A percentile compares a stretch with the other conserved stretches of the same genome.
These are phyloP conservation scores for Alternaria gansuensis DNA, from an alignment of 2,329 filamentous ascomycete species.

Conservation along the genomic window DNA sequence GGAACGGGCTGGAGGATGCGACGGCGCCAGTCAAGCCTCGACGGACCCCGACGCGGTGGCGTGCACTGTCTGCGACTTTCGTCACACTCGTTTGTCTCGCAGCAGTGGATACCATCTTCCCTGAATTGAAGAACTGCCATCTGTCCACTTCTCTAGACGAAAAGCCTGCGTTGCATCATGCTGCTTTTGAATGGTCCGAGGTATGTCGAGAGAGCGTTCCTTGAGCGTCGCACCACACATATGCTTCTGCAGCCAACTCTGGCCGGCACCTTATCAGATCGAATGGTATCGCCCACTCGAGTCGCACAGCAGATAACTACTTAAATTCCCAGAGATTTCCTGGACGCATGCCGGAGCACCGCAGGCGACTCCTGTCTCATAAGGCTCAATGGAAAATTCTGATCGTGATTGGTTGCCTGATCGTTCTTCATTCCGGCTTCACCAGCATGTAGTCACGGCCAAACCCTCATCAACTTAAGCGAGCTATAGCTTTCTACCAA, in stretches of 20 bases:
- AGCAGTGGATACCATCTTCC: slow-evolving; percentile 32
- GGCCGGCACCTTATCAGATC: slow-evolving; percentile 19
- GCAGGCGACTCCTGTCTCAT: background rate
- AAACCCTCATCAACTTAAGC: background rate
- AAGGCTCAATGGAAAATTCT: background rate
- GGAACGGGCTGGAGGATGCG: slow-evolving; percentile 23
- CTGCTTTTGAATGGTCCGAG: slow-evolving; percentile 34
- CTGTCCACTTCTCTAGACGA: slow-evolving; percentile 11
- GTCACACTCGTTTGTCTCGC: slow-evolving; percentile 30
- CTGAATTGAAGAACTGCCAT: slow-evolving; percentile 21
- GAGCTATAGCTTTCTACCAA: background rate
- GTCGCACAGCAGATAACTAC: slow-evolving; percentile 12
- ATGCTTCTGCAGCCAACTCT: slow-evolving; percentile 14
- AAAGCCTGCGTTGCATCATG: slow-evolving; percentile 11
- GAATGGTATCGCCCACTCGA: background rate
- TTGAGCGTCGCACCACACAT: slow-evolving; percentile 11
- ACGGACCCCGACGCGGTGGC: slow-evolving; percentile 22
- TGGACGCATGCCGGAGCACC: background rate
- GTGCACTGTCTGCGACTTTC: slow-evolving; percentile 28
- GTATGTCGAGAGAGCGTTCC: slow-evolving; percentile 29
- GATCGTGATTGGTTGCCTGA: slow-evolving; percentile 5
- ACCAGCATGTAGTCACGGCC: background rate
- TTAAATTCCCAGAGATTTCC: slow-evolving; percentile 2
- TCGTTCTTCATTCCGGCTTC: background rate
- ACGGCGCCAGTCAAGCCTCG: slow-evolving; percentile 20